phyloP scores from a whole-genome alignment of 2,329 filamentous ascomycete species.

The Exophiala phaeomuriformis region DNA sequence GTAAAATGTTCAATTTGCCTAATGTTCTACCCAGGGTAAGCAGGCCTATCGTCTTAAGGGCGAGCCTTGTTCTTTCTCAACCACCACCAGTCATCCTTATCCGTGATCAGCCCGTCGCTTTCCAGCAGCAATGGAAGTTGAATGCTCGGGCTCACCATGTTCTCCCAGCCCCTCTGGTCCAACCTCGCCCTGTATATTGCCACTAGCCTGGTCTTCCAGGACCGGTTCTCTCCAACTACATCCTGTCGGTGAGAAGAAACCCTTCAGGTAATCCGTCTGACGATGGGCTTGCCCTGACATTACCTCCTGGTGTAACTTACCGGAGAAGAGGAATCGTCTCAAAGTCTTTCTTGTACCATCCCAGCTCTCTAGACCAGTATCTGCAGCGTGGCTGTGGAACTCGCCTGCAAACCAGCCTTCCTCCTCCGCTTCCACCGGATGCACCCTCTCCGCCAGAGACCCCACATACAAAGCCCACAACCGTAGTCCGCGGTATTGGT shows the following conservation, averaged over 20 bases:
- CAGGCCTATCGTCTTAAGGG: background rate
- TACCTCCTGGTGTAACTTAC: conserved; percentile 20
- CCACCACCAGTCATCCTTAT: no score
- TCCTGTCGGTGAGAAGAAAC: conserved; percentile 22
- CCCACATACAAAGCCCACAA: conserved; percentile 25
- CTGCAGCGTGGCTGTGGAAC: conserved; percentile 5
- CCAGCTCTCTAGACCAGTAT: conserved; percentile 11
- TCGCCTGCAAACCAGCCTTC: conserved; percentile 17
- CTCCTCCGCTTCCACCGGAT: conserved; percentile 9
- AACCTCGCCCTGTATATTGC: conserved; percentile 1
- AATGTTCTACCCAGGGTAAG: no score
- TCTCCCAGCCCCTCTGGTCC: background rate
- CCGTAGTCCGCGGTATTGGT: conserved; percentile 11
- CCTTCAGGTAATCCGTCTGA: conserved; percentile 17
- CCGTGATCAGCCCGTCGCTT: conserved; percentile 14
- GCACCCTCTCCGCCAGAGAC: conserved; percentile 20
- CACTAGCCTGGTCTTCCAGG: conserved; percentile 5
- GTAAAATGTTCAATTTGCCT: no score
- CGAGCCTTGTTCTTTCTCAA: no score
- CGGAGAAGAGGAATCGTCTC: conserved; percentile 22
- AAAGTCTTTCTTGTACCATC: conserved; percentile 21
- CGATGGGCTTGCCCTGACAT: conserved; percentile 13
- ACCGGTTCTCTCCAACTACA: conserved; percentile 24
- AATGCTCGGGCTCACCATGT: background rate
- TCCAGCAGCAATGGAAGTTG: conserved; percentile 5